phyloP scores from a whole-genome alignment of 306 rosid species.

The Benincasa hispida region DNA sequence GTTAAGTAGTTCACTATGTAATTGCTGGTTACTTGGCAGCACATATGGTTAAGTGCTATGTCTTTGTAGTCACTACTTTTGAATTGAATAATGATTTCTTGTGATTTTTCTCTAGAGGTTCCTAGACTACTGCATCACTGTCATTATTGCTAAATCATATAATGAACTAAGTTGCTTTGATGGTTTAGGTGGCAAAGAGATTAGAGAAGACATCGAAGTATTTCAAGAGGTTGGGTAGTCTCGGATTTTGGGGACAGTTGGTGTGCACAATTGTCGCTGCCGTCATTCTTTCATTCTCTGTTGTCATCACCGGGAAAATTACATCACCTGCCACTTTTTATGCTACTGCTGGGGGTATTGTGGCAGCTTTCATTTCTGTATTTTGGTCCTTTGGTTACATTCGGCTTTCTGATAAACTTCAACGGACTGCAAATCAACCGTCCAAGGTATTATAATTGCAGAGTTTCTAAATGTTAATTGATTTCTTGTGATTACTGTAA shows the following conservation, averaged over 20 bases:
- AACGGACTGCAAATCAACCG: slow-evolving; percentile 62
- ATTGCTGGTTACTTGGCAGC: neutral
- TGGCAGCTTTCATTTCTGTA: slow-evolving; percentile 78
- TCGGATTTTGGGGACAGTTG: slow-evolving; percentile 96
- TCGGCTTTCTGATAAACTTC: slow-evolving; percentile 80
- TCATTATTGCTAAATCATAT: neutral
- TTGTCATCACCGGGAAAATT: slow-evolving; percentile 64
- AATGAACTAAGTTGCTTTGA: slow-evolving; percentile 5
- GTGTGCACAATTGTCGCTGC: slow-evolving; percentile 84
- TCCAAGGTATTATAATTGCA: slow-evolving; percentile 47
- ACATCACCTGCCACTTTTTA: slow-evolving; percentile 84
- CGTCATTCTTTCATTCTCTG: slow-evolving; percentile 84
- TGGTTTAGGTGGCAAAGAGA: slow-evolving; percentile 71
- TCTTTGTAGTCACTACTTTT: neutral
- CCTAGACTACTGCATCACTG: neutral
- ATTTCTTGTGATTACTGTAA: neutral
- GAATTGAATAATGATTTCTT: neutral
- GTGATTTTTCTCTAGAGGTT: neutral
- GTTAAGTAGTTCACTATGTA: neutral
- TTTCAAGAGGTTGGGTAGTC: slow-evolving; percentile 80
- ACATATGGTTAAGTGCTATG: neutral
- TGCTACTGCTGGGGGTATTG: slow-evolving; percentile 88
- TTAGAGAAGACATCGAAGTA: slow-evolving; percentile 77
- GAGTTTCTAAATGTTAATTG: neutral
- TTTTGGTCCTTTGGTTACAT: slow-evolving; percentile 97